A percentile compares a stretch with the other conserved stretches of the same genome.
Conservation (phyloP, 2,329 filamentous ascomycete genomes). For the Curvularia sp. region DNA sequence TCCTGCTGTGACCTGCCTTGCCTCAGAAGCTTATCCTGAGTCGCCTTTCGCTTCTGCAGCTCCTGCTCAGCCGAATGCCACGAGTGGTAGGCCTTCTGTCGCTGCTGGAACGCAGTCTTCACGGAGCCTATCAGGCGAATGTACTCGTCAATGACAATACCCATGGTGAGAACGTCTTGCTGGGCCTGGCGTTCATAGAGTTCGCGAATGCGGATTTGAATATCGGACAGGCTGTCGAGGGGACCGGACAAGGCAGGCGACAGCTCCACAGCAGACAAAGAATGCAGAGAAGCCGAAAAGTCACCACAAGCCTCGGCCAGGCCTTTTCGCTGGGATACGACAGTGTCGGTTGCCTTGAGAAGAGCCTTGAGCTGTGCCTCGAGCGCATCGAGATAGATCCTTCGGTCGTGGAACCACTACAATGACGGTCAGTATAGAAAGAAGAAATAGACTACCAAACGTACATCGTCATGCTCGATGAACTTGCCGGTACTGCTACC, state of each 20-base stretch:
- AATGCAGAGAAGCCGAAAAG: constrained; percentile 91
- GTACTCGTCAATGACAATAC: constrained; percentile 98
- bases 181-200: constrained; percentile 96
- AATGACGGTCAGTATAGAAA: constrained; percentile 17
- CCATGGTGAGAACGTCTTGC: constrained; percentile 93
- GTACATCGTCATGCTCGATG: constrained; percentile 93
- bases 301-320: constrained; percentile 93
- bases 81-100: constrained; percentile 93
- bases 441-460: constrained; percentile 41
- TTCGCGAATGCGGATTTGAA: constrained; percentile 92
- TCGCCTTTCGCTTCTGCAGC: constrained; percentile 83
- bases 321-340: constrained; percentile 89
- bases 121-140: constrained; percentile 94
- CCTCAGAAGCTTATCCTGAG: constrained; percentile 91
- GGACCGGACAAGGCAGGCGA: constrained; percentile 87
- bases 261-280: constrained; percentile 89
- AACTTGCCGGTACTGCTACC: constrained; percentile 81
- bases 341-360: constrained; percentile 91
- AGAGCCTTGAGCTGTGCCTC: constrained; percentile 90
- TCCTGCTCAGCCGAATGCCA: constrained; percentile 94
- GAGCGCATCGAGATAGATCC: constrained; percentile 90
- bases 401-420: constrained; percentile 97
- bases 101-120: constrained; percentile 89
- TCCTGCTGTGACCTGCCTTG: constrained; percentile 97
- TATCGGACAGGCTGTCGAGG: constrained; percentile 86